These are phyloP conservation scores for Amanita muscaria DNA, from an alignment of 768 basidiomycete species.

Conservation along the genomic window DNA sequence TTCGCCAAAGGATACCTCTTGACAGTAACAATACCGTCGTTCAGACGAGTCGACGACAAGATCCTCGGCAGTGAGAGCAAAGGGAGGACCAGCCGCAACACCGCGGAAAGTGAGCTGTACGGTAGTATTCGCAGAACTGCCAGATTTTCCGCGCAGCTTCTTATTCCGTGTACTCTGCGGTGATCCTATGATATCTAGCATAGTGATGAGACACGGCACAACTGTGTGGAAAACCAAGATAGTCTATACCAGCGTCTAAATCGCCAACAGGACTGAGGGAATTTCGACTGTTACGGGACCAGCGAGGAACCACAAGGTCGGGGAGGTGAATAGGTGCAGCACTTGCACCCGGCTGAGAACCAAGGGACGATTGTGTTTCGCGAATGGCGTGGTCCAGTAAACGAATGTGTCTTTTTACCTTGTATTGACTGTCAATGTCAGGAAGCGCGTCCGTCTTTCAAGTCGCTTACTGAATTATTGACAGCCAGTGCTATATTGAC, in stretches of 20 bases:
- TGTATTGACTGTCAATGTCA: slow-evolving; percentile 5
- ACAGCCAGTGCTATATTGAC: slow-evolving; percentile 64
- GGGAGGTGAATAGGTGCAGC: slow-evolving; percentile 46
- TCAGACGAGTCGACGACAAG: slow-evolving; percentile 36
- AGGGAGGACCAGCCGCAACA: slow-evolving; percentile 1
- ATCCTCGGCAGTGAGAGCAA: slow-evolving; percentile 8
- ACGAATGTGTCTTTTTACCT: slow-evolving; percentile 78
- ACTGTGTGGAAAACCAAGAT: background rate
- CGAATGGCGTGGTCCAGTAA: slow-evolving; percentile 63
- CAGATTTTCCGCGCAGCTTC: slow-evolving; percentile 1
- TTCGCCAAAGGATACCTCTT: slow-evolving; percentile 72
- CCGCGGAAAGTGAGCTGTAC: slow-evolving; percentile 4
- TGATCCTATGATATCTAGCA: too few species aligned
- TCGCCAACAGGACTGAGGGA: slow-evolving; percentile 5
- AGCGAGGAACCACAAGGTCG: slow-evolving; percentile 51
- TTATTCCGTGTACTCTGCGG: background rate
- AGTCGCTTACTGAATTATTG: slow-evolving; percentile 55
- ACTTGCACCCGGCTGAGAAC: slow-evolving; percentile 24
- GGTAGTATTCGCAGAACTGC: background rate
- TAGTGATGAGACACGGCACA: background rate
- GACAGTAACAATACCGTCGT: slow-evolving; percentile 72
- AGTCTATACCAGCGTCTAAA: slow-evolving; percentile 3
- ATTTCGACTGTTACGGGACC: slow-evolving; percentile 34
- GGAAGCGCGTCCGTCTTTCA: slow-evolving; percentile 1
- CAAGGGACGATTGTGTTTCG: slow-evolving; percentile 32